phyloP scores from a whole-genome alignment of 495 filamentous ascomycete species.

The Viridothelium virens region DNA sequence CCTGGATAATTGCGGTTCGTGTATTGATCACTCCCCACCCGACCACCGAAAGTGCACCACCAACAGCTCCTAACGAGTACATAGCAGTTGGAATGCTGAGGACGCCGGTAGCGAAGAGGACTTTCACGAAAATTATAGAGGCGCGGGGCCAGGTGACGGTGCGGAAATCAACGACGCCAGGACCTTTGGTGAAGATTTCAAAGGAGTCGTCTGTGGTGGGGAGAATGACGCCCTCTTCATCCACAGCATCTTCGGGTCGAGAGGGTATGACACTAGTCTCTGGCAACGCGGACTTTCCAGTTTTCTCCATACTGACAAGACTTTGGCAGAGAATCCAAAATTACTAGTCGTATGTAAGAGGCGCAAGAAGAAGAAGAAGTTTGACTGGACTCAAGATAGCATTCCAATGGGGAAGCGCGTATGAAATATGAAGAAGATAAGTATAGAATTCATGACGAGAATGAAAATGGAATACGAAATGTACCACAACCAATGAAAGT shows the following conservation, averaged over 20 bases:
- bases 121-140: slow-evolving; percentile 51
- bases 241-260: not conserved
- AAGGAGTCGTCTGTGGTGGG: not conserved
- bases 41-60: slow-evolving; percentile 37
- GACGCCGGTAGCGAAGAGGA: slow-evolving; percentile 45
- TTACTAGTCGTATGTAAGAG: not conserved
- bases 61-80: slow-evolving; percentile 37
- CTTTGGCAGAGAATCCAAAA: not conserved
- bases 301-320: not conserved
- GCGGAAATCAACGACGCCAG: slow-evolving; percentile 48
- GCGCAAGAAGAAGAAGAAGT: not conserved
- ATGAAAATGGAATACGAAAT: too few relatives aligned
- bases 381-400: not conserved
- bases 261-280: not conserved
- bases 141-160: slow-evolving; percentile 51
- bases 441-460: too few relatives aligned
- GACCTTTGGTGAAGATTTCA: slow-evolving; percentile 48
- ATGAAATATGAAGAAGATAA: too few relatives aligned
- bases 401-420: too few relatives aligned
- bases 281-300: not conserved
- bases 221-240: not conserved
- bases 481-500: too few relatives aligned
- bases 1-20: slow-evolving; percentile 27
- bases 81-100: slow-evolving; percentile 35
- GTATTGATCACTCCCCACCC: slow-evolving; percentile 41